Percentiles rank a stretch among this genome's conserved stretches.
Conservation (phyloP, 352 stramenopile species). For the Pythium aquatile region DNA sequence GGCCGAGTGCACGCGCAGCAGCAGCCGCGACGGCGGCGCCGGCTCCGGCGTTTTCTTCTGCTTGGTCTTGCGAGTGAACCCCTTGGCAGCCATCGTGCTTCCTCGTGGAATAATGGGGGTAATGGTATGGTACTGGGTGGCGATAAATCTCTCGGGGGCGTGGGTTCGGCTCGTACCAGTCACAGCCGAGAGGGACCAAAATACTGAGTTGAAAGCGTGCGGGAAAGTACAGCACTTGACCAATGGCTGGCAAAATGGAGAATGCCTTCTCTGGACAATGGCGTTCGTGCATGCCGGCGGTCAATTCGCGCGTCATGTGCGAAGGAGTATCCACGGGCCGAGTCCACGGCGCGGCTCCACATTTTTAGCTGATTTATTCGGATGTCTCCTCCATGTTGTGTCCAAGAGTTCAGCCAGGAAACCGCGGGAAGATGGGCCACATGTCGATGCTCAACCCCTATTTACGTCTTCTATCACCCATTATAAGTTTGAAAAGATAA, state of each 20-base stretch:
- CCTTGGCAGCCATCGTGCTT: neutral
- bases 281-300: too few relatives aligned
- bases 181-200: neutral
- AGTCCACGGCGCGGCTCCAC: neutral
- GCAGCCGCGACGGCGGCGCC: constrained; percentile 27
- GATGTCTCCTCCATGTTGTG: neutral
- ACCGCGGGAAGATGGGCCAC: neutral
- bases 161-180: constrained; percentile 6
- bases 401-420: constrained; percentile 8
- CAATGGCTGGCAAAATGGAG: neutral
- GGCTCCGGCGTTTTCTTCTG: neutral
- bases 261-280: neutral
- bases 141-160: neutral
- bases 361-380: constrained; percentile 7
- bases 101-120: neutral
- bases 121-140: neutral
- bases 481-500: neutral
- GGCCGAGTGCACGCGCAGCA: constrained; percentile 56
- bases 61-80: neutral
- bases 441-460: neutral
- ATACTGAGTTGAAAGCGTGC: neutral
- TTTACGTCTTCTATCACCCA: neutral
- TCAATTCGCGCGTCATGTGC: neutral
- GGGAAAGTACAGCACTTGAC: neutral
- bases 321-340: neutral